These are phyloP conservation scores for Sinapis alba DNA, from an alignment of 441 rosid genomes.

Conservation along the genomic window DNA sequence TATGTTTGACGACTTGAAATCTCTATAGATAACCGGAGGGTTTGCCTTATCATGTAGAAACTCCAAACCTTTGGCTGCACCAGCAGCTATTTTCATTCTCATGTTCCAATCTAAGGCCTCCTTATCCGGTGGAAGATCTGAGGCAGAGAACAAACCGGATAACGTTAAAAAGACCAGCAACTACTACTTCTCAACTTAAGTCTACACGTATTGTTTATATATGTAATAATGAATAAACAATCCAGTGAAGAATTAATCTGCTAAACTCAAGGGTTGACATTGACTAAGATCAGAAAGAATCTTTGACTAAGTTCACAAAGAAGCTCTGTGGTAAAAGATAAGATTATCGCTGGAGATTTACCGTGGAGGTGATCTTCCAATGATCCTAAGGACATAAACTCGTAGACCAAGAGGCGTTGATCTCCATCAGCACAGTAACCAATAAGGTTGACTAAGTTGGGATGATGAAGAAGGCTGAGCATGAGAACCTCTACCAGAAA, in stretches of 20 bases:
- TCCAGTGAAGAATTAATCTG: constrained; percentile 21
- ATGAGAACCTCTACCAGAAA: constrained; percentile 98
- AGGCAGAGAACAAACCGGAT: too few species aligned
- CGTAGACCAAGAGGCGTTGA: constrained; percentile 96
- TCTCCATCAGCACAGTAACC: constrained; percentile 99
- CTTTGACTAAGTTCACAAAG: constrained; percentile 25
- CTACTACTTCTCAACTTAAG: constrained; percentile 27
- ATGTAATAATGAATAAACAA: constrained; percentile 7
- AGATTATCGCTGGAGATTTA: constrained; percentile 34
- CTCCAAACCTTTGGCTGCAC: constrained; percentile 97
- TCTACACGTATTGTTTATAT: constrained; percentile 4
- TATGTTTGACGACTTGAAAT: constrained; percentile 94
- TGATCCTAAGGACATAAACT: constrained; percentile 95
- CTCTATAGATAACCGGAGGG: constrained; percentile 96
- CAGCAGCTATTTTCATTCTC: constrained; percentile 98
- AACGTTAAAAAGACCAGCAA: too few species aligned
- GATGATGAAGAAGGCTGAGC: constrained; percentile 98
- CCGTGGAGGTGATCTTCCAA: constrained; percentile 98
- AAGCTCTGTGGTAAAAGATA: background rate
- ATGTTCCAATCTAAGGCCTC: constrained; percentile 93
- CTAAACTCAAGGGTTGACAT: constrained; percentile 35
- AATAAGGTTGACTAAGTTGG: constrained; percentile 89
- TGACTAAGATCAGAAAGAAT: constrained; percentile 22
- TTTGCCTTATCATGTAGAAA: constrained; percentile 90
- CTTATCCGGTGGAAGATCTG: constrained; percentile 90